Evolutionary conservation across 176 grass and related monocot species (phyloP), one percentile per base, ranked within the genome.

Genomic region (Saccharum officinarum): DNA sequence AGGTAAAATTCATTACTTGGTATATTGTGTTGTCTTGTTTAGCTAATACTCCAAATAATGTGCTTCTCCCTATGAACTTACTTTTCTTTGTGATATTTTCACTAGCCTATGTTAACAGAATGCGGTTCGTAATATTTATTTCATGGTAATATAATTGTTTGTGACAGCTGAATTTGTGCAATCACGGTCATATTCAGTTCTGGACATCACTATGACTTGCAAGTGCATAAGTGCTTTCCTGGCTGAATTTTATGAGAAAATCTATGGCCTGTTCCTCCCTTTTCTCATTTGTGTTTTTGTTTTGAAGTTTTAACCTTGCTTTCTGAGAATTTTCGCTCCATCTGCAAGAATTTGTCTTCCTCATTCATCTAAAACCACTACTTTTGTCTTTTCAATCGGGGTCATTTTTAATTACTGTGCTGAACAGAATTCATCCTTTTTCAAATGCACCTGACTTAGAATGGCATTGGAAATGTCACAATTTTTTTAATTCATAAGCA

Each of bases 1-100:
- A 96, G 94, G 97, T 99, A 81, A 83, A 63, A 13, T 76, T 64
- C 40, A 34, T 70, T 62, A 25, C 34, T 74, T 83, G 0, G 7
- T 71, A 39, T 80, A 17, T 47, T 83, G 47, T 90, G 14, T 77
- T 89, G 28, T 22, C 25, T 18, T 69, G 37, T 76, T 28, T 70
- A 46, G 14, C 12, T 91, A 69, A 50, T 64, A 34, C 31, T 42
- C 30, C 34, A 69, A 15, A 18, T 80, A 54, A 14, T 81, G 39
- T 13, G 20, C 34, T 86, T 81, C 40, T 30, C 5, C 38, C 12
- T 85, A 70, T 20, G 69, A 57, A 67, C 67, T 73, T 82, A 12
- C 41, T 65, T 75, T 70, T 45, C 12, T 34, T 5, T 52, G 41
- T 26, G 65, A 49, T 37, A 84, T 40, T 78, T 77, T 72, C 28